Conservation (phyloP, 2,329 filamentous ascomycete species). For the Aspergillus alliaceus region DNA sequence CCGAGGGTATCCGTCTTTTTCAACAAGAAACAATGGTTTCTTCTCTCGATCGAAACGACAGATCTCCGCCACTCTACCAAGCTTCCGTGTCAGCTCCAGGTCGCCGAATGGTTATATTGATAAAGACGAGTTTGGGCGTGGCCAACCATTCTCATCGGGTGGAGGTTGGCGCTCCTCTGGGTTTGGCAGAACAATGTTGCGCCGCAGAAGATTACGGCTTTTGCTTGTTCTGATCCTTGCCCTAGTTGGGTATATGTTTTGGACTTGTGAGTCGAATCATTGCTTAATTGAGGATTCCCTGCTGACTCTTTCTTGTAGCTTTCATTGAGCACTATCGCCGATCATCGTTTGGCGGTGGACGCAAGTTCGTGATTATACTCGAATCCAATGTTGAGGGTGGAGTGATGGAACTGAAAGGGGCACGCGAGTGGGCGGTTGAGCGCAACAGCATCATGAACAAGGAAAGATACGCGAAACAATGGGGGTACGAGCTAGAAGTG, state of each 20-base stretch:
- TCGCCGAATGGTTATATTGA: constrained; percentile 54
- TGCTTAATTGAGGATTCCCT: neutral
- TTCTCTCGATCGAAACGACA: constrained; percentile 81
- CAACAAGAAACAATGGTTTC: constrained; percentile 80
- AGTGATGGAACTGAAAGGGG: constrained; percentile 99
- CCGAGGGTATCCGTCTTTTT: constrained; percentile 75
- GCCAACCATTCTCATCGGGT: constrained; percentile 44
- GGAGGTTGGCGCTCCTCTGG: constrained; percentile 31
- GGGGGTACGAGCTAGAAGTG: constrained; percentile 95
- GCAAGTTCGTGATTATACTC: constrained; percentile 89
- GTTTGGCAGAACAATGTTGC: constrained; percentile 53
- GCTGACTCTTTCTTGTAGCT: constrained; percentile 52
- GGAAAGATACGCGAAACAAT: constrained; percentile 77
- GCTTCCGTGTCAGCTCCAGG: constrained; percentile 57
- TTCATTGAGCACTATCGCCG: constrained; percentile 66
- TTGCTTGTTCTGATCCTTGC: constrained; percentile 61
- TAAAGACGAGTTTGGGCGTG: constrained; percentile 69
- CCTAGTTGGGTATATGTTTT: constrained; percentile 63
- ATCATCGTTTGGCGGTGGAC: constrained; percentile 75
- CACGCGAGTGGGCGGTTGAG: constrained; percentile 96
- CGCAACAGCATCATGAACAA: constrained; percentile 95
- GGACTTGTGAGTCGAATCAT: constrained; percentile 62
- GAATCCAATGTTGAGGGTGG: constrained; percentile 93
- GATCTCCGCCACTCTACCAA: constrained; percentile 75
- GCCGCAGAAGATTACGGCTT: constrained; percentile 65